Evolutionary conservation across 1,284 basidiomycete genomes (phyloP).

Genomic region (Ceratobasidium sp.): DNA sequence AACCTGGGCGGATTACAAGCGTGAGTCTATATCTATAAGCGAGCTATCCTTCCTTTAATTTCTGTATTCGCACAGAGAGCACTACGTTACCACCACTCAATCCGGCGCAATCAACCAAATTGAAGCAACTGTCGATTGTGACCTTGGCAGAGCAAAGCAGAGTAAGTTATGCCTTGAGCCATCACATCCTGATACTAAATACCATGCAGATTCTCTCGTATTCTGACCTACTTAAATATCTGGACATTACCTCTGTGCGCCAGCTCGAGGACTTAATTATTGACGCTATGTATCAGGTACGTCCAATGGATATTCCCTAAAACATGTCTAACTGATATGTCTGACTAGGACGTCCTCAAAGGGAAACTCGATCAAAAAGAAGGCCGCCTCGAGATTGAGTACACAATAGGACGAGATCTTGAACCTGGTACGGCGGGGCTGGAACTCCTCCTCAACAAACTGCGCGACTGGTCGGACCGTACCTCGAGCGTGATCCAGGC

Average conservation of each 20-base stretch:
- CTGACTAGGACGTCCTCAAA: conserved; percentile 69
- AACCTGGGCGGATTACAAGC: conserved; percentile 81
- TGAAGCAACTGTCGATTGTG: conserved; percentile 92
- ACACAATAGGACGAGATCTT: conserved; percentile 89
- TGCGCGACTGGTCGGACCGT: conserved; percentile 73
- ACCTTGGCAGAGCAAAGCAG: conserved; percentile 77
- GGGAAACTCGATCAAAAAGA: conserved; percentile 93
- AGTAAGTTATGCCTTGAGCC: conserved; percentile 60
- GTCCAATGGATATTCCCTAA: not conserved
- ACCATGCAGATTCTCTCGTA: conserved; percentile 76
- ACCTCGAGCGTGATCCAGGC: conserved; percentile 26
- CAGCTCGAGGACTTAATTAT: conserved; percentile 96
- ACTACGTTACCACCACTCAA: conserved; percentile 74
- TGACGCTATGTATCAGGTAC: conserved; percentile 84
- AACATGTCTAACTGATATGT: not conserved
- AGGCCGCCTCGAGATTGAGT: conserved; percentile 87
- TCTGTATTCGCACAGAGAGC: conserved; percentile 61
- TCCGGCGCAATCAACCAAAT: conserved; percentile 78
- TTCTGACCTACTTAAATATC: conserved; percentile 66
- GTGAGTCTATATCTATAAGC: conserved; percentile 49
- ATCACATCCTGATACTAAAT: not conserved
- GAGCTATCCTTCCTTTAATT: not conserved
- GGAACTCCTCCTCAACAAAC: conserved; percentile 66
- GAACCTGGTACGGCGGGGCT: conserved; percentile 66
- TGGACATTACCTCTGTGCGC: conserved; percentile 79